Base-by-base conservation (phyloP, 2,329 filamentous ascomycete genomes). In the Calonectria montana region DNA sequence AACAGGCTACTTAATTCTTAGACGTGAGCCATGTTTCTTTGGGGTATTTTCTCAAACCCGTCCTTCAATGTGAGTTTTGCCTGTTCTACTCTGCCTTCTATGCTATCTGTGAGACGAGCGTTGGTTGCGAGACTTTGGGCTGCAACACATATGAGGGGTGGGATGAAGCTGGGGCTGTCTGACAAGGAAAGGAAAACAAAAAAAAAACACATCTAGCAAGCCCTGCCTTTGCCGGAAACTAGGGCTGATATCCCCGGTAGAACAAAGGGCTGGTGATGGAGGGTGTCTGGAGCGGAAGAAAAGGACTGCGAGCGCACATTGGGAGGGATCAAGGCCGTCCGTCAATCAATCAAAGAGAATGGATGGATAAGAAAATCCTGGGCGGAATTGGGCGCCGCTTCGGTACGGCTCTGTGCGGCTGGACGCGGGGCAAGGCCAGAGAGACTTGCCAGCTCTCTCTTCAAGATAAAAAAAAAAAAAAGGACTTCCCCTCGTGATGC, bases 331-430 rank as follows among this genome's bases (percentile, higher is more conserved):
- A 12, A 21, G 10, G 18, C 43, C 43, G 12, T 23, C n/a, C n/a
- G n/a, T n/a, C n/a, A n/a, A n/a, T n/a, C n/a, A 47, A 65, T 53
- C 63, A n/a, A 65, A 63, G 31, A 23, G 39, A 39, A 39, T 29
- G 25, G 27, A 45, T 50, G 39, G n/a, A 18, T 21, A 50, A 66
- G 53, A 41, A 29, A 39, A 21, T n/a, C 47, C 15, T 18, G 53
- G 21, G 55, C 21, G 39, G 21, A 65, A 48, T 65, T 65, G 68
- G 43, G 66, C 41, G 41, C 65, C 70, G 74, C 65, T 74, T 77
- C 41, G 50, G 68, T n/a, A 72, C 79, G 80, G 80, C 73, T 79
- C 66, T 29, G 43, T 7, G 63, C 79, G 79, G 79, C 65, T 81
- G 73, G 15, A 68, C 48, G 68, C 74, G 75, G 75, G 77, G 73